Percentiles rank a stretch among this genome's conserved stretches.
Evolutionary conservation across 1,139 yeast genomes (phyloP).

Genomic region (Yamadazyma oceani): DNA sequence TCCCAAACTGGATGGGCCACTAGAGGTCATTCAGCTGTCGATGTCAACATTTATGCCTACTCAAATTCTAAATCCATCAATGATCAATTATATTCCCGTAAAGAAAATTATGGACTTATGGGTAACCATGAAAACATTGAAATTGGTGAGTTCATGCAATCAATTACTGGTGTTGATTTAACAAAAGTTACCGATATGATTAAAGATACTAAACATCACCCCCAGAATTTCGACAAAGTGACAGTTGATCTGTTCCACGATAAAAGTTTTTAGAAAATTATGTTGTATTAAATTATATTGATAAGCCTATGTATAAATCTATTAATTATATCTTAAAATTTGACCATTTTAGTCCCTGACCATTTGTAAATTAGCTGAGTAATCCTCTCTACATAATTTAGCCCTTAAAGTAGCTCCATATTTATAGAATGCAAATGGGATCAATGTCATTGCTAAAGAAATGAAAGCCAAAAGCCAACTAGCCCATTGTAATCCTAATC

Average conservation of each 20-base stretch:
- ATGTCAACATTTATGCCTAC: slow-evolving; percentile 78
- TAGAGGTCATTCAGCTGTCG: slow-evolving; percentile 88
- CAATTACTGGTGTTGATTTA: slow-evolving; percentile 56
- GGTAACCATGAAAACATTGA: slow-evolving; percentile 88
- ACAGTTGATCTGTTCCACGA: background rate
- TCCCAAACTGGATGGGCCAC: slow-evolving; percentile 88
- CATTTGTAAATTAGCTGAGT: slow-evolving; percentile 27
- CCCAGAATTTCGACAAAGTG: slow-evolving; percentile 12
- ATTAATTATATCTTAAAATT: too few relatives aligned
- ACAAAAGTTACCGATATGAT: slow-evolving; percentile 49
- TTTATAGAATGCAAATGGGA: slow-evolving; percentile 76
- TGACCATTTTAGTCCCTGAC: slow-evolving; percentile 7
- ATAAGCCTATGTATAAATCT: too few relatives aligned
- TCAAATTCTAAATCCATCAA: slow-evolving; percentile 51
- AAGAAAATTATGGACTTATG: slow-evolving; percentile 45
- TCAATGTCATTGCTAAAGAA: slow-evolving; percentile 76
- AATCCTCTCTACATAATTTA: slow-evolving; percentile 66
- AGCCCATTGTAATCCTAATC: slow-evolving; percentile 79
- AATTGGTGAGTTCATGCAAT: slow-evolving; percentile 69
- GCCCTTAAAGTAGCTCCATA: slow-evolving; percentile 67
- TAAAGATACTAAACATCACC: slow-evolving; percentile 45
- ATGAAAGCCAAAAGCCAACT: slow-evolving; percentile 81
- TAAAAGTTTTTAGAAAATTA: too few relatives aligned
- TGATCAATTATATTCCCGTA: slow-evolving; percentile 28
- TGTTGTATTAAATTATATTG: background rate